These are phyloP conservation scores for Neolentinus lepideus DNA, from an alignment of 1,284 basidiomycete genomes.

Conservation along the genomic window DNA sequence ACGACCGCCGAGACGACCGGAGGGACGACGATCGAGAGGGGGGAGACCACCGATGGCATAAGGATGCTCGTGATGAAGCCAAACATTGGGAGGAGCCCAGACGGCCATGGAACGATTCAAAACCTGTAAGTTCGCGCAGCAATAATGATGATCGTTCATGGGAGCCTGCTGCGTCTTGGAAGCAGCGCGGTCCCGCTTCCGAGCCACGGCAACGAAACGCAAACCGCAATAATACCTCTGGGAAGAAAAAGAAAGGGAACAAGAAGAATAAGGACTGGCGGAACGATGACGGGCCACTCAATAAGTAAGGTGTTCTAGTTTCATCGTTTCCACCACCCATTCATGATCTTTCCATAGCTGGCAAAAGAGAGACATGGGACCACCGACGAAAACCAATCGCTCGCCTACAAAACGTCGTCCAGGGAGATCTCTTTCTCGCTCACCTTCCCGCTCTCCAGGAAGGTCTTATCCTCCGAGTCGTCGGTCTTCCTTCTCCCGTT, in stretches of 20 bases:
- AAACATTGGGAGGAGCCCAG: neutral
- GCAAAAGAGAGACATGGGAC: constrained; percentile 37
- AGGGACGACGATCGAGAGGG: constrained; percentile 8
- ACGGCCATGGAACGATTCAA: neutral
- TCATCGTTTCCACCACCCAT: constrained; percentile 11
- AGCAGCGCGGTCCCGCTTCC: constrained; percentile 19
- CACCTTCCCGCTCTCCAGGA: constrained; percentile 51
- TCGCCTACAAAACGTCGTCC: constrained; percentile 22
- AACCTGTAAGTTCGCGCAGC: constrained; percentile 7
- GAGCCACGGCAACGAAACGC: constrained; percentile 22
- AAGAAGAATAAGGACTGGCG: constrained; percentile 40
- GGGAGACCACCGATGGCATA: constrained; percentile 14
- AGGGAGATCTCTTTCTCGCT: constrained; percentile 28
- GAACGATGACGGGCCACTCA: constrained; percentile 54
- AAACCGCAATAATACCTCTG: constrained; percentile 17
- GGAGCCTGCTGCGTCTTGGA: constrained; percentile 29
- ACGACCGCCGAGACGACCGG: constrained; percentile 11
- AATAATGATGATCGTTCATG: constrained; percentile 23
- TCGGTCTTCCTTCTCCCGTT: constrained; percentile 37
- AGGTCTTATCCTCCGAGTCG: constrained; percentile 57
- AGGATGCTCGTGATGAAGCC: neutral
- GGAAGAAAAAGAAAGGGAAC: constrained; percentile 23
- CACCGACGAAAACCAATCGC: neutral
- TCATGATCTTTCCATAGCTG: constrained; percentile 29
- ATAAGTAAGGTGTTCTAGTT: constrained; percentile 47